phyloP scores from a whole-genome alignment of 225 moss, liverwort and hornwort genomes.

The Straminergon stramineum region DNA sequence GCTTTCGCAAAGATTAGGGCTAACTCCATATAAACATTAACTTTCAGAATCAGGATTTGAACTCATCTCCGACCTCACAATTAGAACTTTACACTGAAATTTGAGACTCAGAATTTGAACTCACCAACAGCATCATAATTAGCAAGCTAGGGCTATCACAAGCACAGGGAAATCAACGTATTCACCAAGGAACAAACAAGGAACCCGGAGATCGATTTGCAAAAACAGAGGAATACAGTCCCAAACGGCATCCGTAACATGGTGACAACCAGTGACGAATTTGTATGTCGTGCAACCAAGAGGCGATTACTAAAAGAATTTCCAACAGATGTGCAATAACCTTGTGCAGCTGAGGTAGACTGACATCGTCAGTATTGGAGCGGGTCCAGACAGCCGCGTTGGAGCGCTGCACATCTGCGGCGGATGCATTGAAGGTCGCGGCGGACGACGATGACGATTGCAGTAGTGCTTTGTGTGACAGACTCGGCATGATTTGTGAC shows the following conservation, averaged over 20 bases:
- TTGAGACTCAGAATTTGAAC: background rate
- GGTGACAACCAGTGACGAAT: background rate
- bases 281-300: background rate
- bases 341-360: constrained; percentile 92
- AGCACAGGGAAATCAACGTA: background rate
- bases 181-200: background rate
- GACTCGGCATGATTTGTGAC: constrained; percentile 94
- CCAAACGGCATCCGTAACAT: background rate
- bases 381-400: constrained; percentile 77
- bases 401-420: constrained; percentile 52
- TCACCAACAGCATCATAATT: background rate
- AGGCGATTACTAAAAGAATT: background rate
- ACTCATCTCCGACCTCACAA: background rate
- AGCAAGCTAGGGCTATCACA: background rate
- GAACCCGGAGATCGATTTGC: constrained; percentile 1
- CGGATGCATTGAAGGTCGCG: constrained; percentile 35
- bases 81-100: background rate
- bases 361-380: constrained; percentile 93
- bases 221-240: background rate
- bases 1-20: constrained; percentile 5
- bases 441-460: constrained; percentile 50
- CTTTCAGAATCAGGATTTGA: background rate
- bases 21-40: background rate
- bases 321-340: constrained; percentile 21
- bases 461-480: constrained; percentile 87